These are phyloP conservation scores for Gossypium arboreum DNA, from an alignment of 345 rosid species.

Conservation along the genomic window DNA sequence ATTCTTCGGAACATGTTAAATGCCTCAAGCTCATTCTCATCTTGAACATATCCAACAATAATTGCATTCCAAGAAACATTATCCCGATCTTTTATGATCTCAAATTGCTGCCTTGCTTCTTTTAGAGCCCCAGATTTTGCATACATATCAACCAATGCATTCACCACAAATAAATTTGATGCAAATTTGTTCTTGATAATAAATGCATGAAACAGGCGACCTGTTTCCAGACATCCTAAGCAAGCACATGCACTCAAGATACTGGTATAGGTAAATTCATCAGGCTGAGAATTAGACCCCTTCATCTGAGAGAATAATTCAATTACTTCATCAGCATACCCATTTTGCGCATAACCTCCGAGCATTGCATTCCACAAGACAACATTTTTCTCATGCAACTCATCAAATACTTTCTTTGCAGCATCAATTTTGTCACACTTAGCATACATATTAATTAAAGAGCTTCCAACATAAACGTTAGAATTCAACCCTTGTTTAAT, in stretches of 20 bases:
- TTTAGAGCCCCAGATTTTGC: conserved; percentile 69
- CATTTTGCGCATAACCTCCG: conserved; percentile 76
- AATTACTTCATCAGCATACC: conserved; percentile 48
- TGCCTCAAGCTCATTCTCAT: conserved; percentile 64
- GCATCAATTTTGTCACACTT: conserved; percentile 67
- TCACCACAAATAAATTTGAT: conserved; percentile 68
- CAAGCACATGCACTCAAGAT: conserved; percentile 79
- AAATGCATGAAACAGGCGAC: conserved; percentile 66
- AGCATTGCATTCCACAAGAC: conserved; percentile 89
- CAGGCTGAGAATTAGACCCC: conserved; percentile 56
- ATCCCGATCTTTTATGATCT: conserved; percentile 49
- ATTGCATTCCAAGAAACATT: conserved; percentile 90
- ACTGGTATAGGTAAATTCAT: conserved; percentile 84
- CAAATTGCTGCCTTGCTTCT: conserved; percentile 74
- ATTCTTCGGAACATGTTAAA: conserved; percentile 60
- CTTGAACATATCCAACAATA: conserved; percentile 81
- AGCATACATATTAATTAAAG: conserved; percentile 78
- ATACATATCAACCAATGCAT: conserved; percentile 92
- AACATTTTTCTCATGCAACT: conserved; percentile 60
- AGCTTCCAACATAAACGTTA: conserved; percentile 84
- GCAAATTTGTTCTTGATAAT: conserved; percentile 58
- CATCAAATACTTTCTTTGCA: conserved; percentile 63
- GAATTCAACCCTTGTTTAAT: conserved; percentile 71
- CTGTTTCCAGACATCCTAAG: conserved; percentile 47
- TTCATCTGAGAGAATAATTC: conserved; percentile 61